These are phyloP conservation scores for Saraca asoca DNA, from an alignment of 331 rosid species.

Conservation along the genomic window DNA sequence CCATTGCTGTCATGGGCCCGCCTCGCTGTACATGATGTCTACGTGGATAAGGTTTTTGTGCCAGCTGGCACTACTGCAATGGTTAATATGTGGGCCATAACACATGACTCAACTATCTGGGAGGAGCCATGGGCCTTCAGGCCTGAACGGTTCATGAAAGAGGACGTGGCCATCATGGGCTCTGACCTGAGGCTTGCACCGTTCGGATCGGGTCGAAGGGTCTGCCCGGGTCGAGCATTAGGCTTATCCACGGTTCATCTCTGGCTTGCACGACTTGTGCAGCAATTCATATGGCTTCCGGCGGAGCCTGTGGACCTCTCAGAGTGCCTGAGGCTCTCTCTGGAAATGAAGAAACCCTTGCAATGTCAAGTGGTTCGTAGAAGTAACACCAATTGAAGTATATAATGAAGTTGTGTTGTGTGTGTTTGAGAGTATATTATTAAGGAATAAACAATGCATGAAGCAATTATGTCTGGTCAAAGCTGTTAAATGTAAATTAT, in stretches of 20 bases:
- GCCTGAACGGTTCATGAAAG: slow-evolving; percentile 70
- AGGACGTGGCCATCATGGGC: slow-evolving; percentile 68
- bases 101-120: slow-evolving; percentile 73
- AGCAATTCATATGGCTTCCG: slow-evolving; percentile 62
- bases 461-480: slow-evolving; percentile 11
- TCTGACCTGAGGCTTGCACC: slow-evolving; percentile 81
- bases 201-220: slow-evolving; percentile 82
- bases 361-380: slow-evolving; percentile 45
- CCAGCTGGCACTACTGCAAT: slow-evolving; percentile 92
- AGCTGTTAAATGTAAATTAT: slow-evolving; percentile 27
- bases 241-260: slow-evolving; percentile 75
- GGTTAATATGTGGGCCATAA: slow-evolving; percentile 98
- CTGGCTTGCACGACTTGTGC: slow-evolving; percentile 82
- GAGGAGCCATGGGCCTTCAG: slow-evolving; percentile 69
- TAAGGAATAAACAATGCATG: slow-evolving; percentile 15
- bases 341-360: slow-evolving; percentile 75
- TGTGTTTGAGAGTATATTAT: background rate
- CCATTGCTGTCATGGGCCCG: slow-evolving; percentile 98
- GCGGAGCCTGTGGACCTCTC: slow-evolving; percentile 57
- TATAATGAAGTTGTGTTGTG: background rate
- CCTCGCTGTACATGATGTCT: slow-evolving; percentile 62
- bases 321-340: slow-evolving; percentile 68
- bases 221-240: slow-evolving; percentile 71
- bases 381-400: too few species aligned
- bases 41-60: slow-evolving; percentile 59